Conservation (phyloP, 1,139 yeast genomes). For the Debaryomyces nepalensis region DNA sequence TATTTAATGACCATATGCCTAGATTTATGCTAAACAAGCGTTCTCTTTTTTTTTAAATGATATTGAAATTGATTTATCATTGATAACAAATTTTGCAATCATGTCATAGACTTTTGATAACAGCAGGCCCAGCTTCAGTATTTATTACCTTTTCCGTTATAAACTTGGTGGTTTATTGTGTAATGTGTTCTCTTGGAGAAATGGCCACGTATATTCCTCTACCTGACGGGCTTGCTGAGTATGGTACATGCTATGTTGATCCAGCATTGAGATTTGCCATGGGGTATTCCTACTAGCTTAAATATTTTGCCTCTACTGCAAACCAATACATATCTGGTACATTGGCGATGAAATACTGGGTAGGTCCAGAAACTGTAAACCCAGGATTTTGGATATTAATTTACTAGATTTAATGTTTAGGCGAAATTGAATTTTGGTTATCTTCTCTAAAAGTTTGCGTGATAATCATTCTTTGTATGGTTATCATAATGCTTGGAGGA, state of each 20-base stretch:
- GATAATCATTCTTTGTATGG: neutral
- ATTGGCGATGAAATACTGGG: constrained; percentile 56
- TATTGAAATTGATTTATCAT: neutral
- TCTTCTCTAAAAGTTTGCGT: constrained; percentile 1
- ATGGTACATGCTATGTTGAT: constrained; percentile 1
- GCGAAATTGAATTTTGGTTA: constrained; percentile 39
- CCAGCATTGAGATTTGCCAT: constrained; percentile 2
- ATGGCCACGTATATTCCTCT: neutral
- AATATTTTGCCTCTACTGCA: constrained; percentile 39
- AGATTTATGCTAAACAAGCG: no score
- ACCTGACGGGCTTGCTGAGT: constrained; percentile 1
- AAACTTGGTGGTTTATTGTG: neutral
- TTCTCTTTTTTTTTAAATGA: no score
- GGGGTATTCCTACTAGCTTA: constrained; percentile 28
- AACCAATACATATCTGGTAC: constrained; percentile 55
- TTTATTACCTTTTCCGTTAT: neutral
- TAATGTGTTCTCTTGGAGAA: constrained; percentile 2
- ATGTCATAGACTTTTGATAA: neutral
- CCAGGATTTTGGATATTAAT: constrained; percentile 41
- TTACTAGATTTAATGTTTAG: constrained; percentile 37
- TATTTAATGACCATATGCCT: no score
- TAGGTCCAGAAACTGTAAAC: constrained; percentile 24
- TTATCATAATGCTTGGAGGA: constrained; percentile 21
- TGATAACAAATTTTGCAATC: neutral
- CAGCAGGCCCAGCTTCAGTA: neutral